Evolutionary conservation across 345 rosid species (phyloP).

Genomic region (Brassica rapa): DNA sequence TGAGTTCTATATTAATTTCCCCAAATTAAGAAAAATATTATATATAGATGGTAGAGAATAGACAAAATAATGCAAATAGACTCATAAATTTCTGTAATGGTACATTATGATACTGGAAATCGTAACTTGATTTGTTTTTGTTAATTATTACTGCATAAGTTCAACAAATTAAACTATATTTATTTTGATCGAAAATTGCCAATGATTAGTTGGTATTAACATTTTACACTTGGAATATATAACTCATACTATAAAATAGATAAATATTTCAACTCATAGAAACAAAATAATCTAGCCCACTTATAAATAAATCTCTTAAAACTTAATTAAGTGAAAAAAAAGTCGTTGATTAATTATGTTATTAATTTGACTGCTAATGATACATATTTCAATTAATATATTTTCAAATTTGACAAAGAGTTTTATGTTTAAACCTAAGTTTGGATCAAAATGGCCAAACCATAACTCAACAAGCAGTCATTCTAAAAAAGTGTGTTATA

Average conservation of each 20-base stretch:
- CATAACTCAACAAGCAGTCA: too few relatives aligned
- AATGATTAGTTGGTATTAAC: not conserved
- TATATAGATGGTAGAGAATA: conserved; percentile 4
- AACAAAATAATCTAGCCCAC: not conserved
- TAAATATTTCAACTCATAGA: not conserved
- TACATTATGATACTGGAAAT: not conserved
- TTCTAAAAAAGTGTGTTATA: too few relatives aligned
- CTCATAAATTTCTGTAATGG: not conserved
- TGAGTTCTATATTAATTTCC: conserved; percentile 31
- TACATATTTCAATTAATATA: not conserved
- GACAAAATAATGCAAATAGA: not conserved
- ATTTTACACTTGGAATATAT: not conserved
- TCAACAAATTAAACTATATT: not conserved
- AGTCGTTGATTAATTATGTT: not conserved
- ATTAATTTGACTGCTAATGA: not conserved
- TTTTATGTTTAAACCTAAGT: not conserved
- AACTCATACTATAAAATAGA: not conserved
- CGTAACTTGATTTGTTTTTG: not conserved
- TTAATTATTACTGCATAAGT: not conserved
- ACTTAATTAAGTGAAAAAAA: not conserved
- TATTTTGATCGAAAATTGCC: not conserved
- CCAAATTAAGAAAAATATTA: conserved; percentile 1
- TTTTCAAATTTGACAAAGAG: not conserved
- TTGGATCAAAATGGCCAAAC: not conserved
- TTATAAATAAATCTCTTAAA: not conserved